Evolutionary conservation across 2,329 filamentous ascomycete genomes (phyloP).

Genomic region (Beauveria caledonica): DNA sequence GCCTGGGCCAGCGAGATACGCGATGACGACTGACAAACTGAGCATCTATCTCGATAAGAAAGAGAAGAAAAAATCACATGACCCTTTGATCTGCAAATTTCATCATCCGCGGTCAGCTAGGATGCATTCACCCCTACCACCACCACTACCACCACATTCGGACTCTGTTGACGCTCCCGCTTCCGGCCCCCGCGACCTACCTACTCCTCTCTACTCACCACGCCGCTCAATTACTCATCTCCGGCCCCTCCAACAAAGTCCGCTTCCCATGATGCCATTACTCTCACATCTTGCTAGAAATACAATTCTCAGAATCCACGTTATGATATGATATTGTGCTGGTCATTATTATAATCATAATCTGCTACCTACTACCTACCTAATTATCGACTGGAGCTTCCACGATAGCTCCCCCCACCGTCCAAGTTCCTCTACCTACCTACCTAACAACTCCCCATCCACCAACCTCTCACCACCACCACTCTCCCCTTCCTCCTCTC

Average conservation of each 20-base stretch:
- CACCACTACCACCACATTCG: neutral
- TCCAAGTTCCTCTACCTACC: no score
- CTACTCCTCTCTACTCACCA: neutral
- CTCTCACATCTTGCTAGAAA: neutral
- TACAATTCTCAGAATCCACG: neutral
- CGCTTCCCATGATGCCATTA: neutral
- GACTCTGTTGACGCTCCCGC: neutral
- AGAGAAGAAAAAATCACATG: no score
- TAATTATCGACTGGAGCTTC: neutral
- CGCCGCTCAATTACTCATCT: conserved; percentile 1
- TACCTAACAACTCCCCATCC: no score
- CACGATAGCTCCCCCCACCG: neutral
- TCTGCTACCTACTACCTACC: neutral
- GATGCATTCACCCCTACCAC: neutral
- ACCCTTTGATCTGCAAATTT: no score
- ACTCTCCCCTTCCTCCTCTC: neutral
- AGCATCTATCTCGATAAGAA: no score
- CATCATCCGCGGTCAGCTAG: no score
- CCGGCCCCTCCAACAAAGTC: neutral
- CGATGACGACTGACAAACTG: no score
- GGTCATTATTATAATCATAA: neutral
- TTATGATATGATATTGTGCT: neutral
- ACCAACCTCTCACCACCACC: neutral
- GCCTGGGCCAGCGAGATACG: no score
- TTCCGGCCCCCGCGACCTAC: neutral